These are phyloP conservation scores for Fusarium sp. DNA, from an alignment of 2,329 filamentous ascomycete species.

Conservation along the genomic window DNA sequence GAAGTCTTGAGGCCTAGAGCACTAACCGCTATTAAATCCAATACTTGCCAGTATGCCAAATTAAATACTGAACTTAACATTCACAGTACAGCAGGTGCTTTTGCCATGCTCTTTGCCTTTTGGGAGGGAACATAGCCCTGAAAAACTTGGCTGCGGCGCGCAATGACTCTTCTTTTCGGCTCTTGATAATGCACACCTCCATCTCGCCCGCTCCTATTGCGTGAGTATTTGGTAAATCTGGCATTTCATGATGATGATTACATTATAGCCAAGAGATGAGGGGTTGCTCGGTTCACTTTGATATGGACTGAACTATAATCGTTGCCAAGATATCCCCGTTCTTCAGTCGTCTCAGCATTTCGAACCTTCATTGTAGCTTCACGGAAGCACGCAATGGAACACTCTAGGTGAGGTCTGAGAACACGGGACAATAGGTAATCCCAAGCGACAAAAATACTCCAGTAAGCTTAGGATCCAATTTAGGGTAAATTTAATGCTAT, in stretches of 20 bases:
- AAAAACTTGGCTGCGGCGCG: conserved; percentile 40
- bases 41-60: background rate
- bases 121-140: conserved; percentile 29
- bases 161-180: conserved; percentile 44
- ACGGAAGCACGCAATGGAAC: background rate
- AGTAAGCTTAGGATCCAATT: background rate
- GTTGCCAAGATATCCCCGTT: background rate
- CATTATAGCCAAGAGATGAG: conserved; percentile 5
- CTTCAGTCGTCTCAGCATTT: conserved; percentile 13
- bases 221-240: conserved; percentile 27
- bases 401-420: no score
- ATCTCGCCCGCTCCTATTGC: conserved; percentile 40
- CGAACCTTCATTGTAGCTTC: conserved; percentile 10
- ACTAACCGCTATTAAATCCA: background rate
- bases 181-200: conserved; percentile 40
- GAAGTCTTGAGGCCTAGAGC: background rate
- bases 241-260: conserved; percentile 24
- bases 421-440: no score
- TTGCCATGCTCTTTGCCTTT: conserved; percentile 15
- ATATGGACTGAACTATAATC: conserved; percentile 1
- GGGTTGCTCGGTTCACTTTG: conserved; percentile 1
- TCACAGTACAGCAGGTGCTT: background rate
- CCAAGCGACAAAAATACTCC: no score
- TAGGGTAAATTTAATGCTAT: no score
- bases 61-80: conserved; percentile 11